Evolutionary conservation across 1,139 yeast species (phyloP), one percentile per base, ranked within the genome.

Genomic region (Fermentozyma sake): DNA sequence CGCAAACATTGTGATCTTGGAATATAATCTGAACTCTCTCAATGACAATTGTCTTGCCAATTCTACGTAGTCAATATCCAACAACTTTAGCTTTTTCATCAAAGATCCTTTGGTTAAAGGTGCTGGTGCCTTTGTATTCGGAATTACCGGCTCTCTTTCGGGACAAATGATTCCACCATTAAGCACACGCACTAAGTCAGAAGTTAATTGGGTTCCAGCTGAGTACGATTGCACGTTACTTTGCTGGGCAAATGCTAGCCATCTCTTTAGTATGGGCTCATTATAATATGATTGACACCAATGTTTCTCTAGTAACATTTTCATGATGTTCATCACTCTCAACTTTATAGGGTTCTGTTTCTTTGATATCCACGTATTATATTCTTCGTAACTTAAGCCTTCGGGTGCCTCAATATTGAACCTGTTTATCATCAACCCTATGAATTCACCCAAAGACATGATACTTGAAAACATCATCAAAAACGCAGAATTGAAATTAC

Each of bases 1-100:
- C 39, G 91, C 94, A 45, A 72, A 75, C 30, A 79, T 76, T 11
- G 80, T 72, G 27, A 91, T 83, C 33, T 72, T 68, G 23, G 76
- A 65, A 52, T 81, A 89, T 20, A 79, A 57, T 25, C 68, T 72
- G 46, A 79, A 84, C 49, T 87, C 96, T 30, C 80, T 65, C n/a
- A 86, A 53, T 0, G 96, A 83, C 31, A 91, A 59, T 53, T 89
- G 97, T 24, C 91, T 68, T 0, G 96, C 96, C 44, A 86, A 67
- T 39, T 82, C 93, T 29, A 73, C 58, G 22, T 85, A 75, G 40
- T 84, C 91, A 34, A 86, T 72, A 35, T 85, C 94, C 33, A 76
- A 50, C 17, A 83, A 53, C 37, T 70, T 76, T 32, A 61, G 44
- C 39, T 63, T 66, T 37, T 64, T 61, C 30, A 61, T 39, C 14